Evolutionary conservation across 2,329 filamentous ascomycete species (phyloP).

Genomic region (Calycina marina): DNA sequence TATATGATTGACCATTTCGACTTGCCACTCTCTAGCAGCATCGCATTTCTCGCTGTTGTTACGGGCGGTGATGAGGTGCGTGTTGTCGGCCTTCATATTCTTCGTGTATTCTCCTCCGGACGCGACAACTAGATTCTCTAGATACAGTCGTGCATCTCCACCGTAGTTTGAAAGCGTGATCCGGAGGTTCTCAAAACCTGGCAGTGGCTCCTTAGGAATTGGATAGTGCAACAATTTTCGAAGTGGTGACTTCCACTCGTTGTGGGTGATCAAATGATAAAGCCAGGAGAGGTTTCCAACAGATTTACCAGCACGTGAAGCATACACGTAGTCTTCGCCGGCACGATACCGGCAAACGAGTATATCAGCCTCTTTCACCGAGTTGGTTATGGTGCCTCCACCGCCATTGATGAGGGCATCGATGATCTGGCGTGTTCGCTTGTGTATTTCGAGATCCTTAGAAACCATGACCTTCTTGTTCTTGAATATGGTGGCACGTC

Average conservation of each 20-base stretch:
- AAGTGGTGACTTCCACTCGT: slow-evolving; percentile 77
- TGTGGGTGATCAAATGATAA: slow-evolving; percentile 78
- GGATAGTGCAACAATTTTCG: slow-evolving; percentile 83
- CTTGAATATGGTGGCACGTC: slow-evolving; percentile 59
- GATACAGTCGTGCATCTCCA: slow-evolving; percentile 80
- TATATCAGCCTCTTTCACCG: slow-evolving; percentile 60
- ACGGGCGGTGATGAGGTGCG: slow-evolving; percentile 85
- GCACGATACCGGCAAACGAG: slow-evolving; percentile 81
- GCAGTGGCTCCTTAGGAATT: slow-evolving; percentile 58
- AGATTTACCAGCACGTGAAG: slow-evolving; percentile 63
- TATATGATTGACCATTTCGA: slow-evolving; percentile 81
- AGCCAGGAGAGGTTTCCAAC: slow-evolving; percentile 92
- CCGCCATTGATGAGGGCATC: slow-evolving; percentile 55
- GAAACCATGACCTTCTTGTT: slow-evolving; percentile 67
- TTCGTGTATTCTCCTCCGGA: slow-evolving; percentile 83
- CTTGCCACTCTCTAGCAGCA: slow-evolving; percentile 83
- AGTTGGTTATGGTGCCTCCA: slow-evolving; percentile 52
- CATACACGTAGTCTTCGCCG: slow-evolving; percentile 60
- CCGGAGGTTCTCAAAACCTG: slow-evolving; percentile 59
- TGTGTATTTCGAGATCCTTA: slow-evolving; percentile 55
- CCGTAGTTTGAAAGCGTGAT: slow-evolving; percentile 96
- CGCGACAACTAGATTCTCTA: slow-evolving; percentile 80
- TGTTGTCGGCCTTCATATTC: slow-evolving; percentile 90
- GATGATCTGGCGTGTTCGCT: slow-evolving; percentile 52
- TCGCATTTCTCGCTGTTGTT: slow-evolving; percentile 83